phyloP scores from a whole-genome alignment of 176 grass and related monocot species.

The Microstegium vimineum region DNA sequence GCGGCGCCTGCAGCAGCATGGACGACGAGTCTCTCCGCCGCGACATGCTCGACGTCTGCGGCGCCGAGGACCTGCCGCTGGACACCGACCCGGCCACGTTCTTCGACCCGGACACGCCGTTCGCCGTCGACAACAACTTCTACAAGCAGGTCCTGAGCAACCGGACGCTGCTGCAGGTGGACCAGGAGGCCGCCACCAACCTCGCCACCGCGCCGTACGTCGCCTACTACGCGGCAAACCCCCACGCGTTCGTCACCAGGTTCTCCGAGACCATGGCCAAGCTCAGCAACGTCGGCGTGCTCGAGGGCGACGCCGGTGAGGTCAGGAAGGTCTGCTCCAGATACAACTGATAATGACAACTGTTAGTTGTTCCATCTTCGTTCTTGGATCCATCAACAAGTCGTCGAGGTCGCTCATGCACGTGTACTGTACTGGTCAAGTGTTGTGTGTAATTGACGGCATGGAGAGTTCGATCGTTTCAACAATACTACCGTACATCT shows the following conservation, averaged over 20 bases:
- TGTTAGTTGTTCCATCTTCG: too few species aligned
- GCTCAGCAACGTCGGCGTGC: slow-evolving; percentile 39
- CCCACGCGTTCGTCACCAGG: slow-evolving; percentile 21
- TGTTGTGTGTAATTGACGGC: not conserved
- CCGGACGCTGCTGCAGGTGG: slow-evolving; percentile 36
- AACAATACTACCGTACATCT: not conserved
- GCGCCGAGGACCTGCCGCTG: not conserved
- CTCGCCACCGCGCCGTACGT: slow-evolving; percentile 11
- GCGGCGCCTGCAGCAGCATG: slow-evolving; percentile 14
- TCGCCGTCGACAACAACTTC: slow-evolving; percentile 49
- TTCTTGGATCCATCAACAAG: too few species aligned
- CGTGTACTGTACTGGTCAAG: not conserved
- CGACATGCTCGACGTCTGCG: slow-evolving; percentile 9
- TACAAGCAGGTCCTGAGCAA: slow-evolving; percentile 40
- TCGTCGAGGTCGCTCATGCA: too few species aligned
- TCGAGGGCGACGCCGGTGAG: slow-evolving; percentile 42
- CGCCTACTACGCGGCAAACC: slow-evolving; percentile 17
- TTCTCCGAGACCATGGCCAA: slow-evolving; percentile 45
- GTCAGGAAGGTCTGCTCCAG: slow-evolving; percentile 50
- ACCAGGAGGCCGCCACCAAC: slow-evolving; percentile 51
- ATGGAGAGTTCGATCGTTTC: not conserved
- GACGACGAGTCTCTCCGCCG: not conserved
- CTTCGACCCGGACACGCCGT: slow-evolving; percentile 40
- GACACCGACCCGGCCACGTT: slow-evolving; percentile 19
- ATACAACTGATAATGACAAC: slow-evolving; percentile 20